Conservation (phyloP, 352 stramenopile genomes). For the Pythium aristosporum region DNA sequence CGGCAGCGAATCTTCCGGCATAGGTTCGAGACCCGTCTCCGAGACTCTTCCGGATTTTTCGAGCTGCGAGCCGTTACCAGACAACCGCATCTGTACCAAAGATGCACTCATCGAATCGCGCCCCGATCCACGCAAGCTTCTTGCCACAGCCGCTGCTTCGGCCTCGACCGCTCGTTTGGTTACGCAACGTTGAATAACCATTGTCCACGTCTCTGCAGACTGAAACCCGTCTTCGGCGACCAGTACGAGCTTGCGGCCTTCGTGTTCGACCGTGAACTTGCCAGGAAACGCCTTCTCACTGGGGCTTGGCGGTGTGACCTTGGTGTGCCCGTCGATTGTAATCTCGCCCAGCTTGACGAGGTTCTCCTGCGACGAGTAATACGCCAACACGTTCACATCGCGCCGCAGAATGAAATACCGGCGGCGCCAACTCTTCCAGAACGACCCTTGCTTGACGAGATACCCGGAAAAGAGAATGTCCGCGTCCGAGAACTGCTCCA, state of each 20-base stretch:
- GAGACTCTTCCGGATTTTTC: not conserved
- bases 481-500: constrained; percentile 84
- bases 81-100: constrained; percentile 26
- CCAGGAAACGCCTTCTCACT: constrained; percentile 44
- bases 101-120: constrained; percentile 24
- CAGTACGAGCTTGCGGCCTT: constrained; percentile 64
- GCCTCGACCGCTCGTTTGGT: constrained; percentile 29
- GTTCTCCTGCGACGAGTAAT: constrained; percentile 77
- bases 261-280: constrained; percentile 70
- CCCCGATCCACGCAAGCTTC: constrained; percentile 8
- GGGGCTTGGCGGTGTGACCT: constrained; percentile 46
- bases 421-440: constrained; percentile 85
- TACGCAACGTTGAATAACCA: constrained; percentile 56
- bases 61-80: constrained; percentile 19
- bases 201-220: constrained; percentile 65
- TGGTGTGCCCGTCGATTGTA: constrained; percentile 61
- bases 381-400: constrained; percentile 71
- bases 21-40: not conserved
- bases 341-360: constrained; percentile 84
- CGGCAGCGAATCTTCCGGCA: constrained; percentile 1
- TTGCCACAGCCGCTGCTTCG: constrained; percentile 11
- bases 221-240: constrained; percentile 56
- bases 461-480: constrained; percentile 82
- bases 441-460: constrained; percentile 84
- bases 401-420: constrained; percentile 83